Base-by-base conservation (phyloP, 2,329 filamentous ascomycete genomes). In the Cadophora luteo-olivacea region DNA sequence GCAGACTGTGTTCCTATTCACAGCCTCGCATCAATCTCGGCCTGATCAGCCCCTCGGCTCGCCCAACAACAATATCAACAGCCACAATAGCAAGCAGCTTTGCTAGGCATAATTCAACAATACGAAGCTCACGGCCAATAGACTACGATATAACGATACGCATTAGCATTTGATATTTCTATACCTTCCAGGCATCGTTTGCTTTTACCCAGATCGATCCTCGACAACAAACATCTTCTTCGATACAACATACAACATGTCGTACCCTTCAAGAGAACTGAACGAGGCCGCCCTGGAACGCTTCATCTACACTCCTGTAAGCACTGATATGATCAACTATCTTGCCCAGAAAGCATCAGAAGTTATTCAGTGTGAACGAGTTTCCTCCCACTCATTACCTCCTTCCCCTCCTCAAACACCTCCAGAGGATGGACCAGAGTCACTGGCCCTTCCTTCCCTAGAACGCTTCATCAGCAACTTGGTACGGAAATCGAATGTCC, bases 391-490 rank as follows among this genome's bases (percentile, higher is more conserved):
- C 25, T 80, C 81, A 11, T 61, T 75, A 73, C 72, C 72, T 54
- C 77, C 82, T 68, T 77, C 80, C 75, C 75, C 82, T 76, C 81
- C 84, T 64, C 82, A 83, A 55, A 84, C 86, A 22, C 86, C 87
- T 25, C 84, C 86, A 14, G 84, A 84, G 58, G 75, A 74, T 25
- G 61, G 67, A 52, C 69, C 61, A 16, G 54, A 66, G 52, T 32
- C 68, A 24, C 62, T 69, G 22, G 49, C 70, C 66, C 84, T 99
- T 38, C 96, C 96, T 3, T 90, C 92, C 0, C 84, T 98, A 45
- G 93, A 97, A 80, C 87, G 90, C 68, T 99, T 98, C 85, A 98
- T 99, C 82, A 91, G 89, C 62, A 93, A 94, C 72, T 87, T 99
- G 36, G 94, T 98, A 70, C 89, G 93, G 77, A 91, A 92, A 69